Base-by-base conservation (phyloP, 2,329 filamentous ascomycete species). In the Mycogone perniciosa region DNA sequence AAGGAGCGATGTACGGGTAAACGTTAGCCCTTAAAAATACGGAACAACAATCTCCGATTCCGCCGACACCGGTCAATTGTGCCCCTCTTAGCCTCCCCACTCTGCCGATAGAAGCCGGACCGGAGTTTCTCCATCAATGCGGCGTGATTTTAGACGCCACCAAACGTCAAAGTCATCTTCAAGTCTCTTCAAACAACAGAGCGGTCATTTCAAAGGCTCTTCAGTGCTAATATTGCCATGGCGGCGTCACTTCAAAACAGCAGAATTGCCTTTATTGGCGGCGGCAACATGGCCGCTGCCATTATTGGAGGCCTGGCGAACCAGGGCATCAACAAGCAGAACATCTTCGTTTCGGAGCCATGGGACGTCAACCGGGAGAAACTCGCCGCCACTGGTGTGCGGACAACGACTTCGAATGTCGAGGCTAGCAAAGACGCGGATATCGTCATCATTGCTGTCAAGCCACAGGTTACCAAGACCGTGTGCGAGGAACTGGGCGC, bases 351-450 rank as follows among this genome's bases (percentile, higher is more conserved):
- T 50, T 68, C 74, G 4, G 75, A 77, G 64, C 75, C 75, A 2
- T 77, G 74, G 73, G 74, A 76, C 4, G 74, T 76, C 50, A 77
- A 76, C 69, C 71, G 75, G 50, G 62, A 68, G 47, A 77, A 77
- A 68, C 72, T 76, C 63, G 67, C 63, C 33, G 68, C 66, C 2
- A 59, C 69, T 5, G 74, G 75, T 47, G 74, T 76, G 47, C 65
- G 62, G 56, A 75, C 73, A 48, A 76, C 73, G 4, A 66, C 66
- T 2, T 71, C 70, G 57, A 77, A 76, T 61, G 60, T 63, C 56
- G 74, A 76, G 51, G 74, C 73, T 8, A 65, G 70, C 4, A 45
- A 56, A 1, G 67, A 67, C 41, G 73, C 75, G 9, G 71, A 76
- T 51, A 64, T 77, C 5, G 63, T 76, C 51, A 70, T 77, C 57